These are phyloP conservation scores for Mariannaea sp. DNA, from an alignment of 2,329 filamentous ascomycete genomes.

Conservation along the genomic window DNA sequence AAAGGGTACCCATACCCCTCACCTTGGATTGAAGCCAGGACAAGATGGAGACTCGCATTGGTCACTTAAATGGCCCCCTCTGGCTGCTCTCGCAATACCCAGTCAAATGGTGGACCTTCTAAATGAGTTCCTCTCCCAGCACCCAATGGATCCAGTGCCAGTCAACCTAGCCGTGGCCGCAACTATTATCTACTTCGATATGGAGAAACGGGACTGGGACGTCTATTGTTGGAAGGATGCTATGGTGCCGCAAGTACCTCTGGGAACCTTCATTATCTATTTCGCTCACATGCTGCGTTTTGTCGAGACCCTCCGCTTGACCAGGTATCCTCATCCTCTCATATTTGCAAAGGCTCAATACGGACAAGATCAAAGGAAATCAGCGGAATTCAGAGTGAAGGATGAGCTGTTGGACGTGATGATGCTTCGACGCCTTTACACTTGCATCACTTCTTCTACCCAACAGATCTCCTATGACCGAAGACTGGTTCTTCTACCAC, in stretches of 20 bases:
- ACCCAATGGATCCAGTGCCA: background rate
- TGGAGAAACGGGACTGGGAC: background rate
- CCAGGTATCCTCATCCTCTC: background rate
- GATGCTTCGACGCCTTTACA: too few species aligned
- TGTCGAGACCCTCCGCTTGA: background rate
- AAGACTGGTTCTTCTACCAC: too few species aligned
- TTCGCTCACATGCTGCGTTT: background rate
- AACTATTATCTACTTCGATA: constrained; percentile 5
- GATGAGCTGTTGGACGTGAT: too few species aligned
- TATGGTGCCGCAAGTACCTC: background rate
- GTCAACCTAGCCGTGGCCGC: constrained; percentile 5
- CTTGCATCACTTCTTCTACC: too few species aligned
- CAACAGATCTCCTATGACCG: too few species aligned
- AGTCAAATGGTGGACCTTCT: background rate
- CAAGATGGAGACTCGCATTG: too few species aligned
- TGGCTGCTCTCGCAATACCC: background rate
- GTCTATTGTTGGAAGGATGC: background rate
- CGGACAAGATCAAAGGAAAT: background rate
- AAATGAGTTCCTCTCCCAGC: background rate
- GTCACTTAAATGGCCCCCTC: background rate
- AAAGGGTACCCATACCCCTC: too few species aligned
- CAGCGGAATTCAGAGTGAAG: too few species aligned
- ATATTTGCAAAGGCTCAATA: background rate
- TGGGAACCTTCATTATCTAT: background rate
- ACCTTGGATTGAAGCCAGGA: too few species aligned